phyloP scores from a whole-genome alignment of 225 moss, liverwort and hornwort genomes.

The Pseudoscleropodium purum region DNA sequence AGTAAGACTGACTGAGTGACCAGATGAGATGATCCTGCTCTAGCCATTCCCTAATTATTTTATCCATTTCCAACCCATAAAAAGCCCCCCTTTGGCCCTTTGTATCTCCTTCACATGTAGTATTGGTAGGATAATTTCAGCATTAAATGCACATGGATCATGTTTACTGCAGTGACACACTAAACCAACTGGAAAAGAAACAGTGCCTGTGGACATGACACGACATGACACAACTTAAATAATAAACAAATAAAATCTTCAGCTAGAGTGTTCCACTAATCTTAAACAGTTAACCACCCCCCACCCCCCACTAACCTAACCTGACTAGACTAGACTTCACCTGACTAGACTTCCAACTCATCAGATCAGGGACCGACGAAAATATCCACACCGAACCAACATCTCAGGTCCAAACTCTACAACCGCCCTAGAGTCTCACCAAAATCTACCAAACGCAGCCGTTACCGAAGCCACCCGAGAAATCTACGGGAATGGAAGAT shows the following conservation, averaged over 20 bases:
- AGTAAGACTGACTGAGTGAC: not conserved
- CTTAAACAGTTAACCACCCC: not conserved
- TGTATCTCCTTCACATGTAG: not conserved
- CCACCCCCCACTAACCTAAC: not conserved
- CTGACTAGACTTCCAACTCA: not conserved
- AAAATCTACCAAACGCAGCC: not conserved
- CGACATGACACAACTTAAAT: not conserved
- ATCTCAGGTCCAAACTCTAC: not conserved
- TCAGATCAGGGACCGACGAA: not conserved
- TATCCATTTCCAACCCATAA: not conserved
- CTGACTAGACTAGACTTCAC: not conserved
- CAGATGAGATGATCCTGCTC: not conserved
- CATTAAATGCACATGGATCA: not conserved
- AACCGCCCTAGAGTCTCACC: fast-evolving
- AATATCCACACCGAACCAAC: not conserved
- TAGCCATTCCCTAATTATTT: not conserved
- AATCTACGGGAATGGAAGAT: fast-evolving
- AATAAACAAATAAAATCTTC: not conserved
- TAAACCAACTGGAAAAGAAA: not conserved
- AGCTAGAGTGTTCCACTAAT: not conserved
- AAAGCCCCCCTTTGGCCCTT: not conserved
- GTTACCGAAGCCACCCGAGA: not conserved
- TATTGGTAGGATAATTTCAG: not conserved
- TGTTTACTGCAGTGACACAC: not conserved
- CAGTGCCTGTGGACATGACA: not conserved